Conservation (phyloP, 495 filamentous ascomycete genomes). For the Friedmanniomyces endolithicus region DNA sequence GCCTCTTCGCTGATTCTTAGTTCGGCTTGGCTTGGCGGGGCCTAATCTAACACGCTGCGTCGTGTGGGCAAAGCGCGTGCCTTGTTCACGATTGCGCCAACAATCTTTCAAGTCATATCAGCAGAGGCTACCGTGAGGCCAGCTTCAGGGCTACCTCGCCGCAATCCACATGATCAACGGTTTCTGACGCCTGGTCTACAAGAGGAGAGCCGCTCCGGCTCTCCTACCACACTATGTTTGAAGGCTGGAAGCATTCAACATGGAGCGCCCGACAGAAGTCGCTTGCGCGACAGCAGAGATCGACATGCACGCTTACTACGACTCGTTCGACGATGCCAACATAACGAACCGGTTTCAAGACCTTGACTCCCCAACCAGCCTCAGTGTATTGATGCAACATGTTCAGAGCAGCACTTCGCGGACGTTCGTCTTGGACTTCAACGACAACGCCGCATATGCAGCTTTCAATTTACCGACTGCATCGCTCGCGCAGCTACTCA, state of each 20-base stretch:
- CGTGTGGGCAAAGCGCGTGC: neutral
- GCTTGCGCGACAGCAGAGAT: neutral
- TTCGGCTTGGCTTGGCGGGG: neutral
- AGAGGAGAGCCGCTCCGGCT: too few species aligned
- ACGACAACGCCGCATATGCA: constrained; percentile 47
- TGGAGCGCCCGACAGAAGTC: too few species aligned
- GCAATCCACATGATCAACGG: neutral
- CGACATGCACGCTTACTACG: neutral
- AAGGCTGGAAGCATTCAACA: too few species aligned
- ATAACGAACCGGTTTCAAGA: constrained; percentile 29
- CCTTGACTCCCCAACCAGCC: constrained; percentile 26
- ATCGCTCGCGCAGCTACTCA: constrained; percentile 33
- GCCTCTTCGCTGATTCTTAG: neutral
- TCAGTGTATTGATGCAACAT: constrained; percentile 35
- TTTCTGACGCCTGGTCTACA: neutral
- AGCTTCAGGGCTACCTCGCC: neutral
- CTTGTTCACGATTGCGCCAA: too few species aligned
- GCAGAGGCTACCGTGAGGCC: neutral
- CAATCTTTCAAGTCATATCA: too few species aligned
- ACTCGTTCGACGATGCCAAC: neutral
- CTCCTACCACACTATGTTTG: too few species aligned
- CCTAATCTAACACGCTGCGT: neutral
- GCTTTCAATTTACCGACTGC: constrained; percentile 43
- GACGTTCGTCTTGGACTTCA: constrained; percentile 66
- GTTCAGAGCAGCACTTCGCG: constrained; percentile 33